These are phyloP conservation scores for Nannochloris sp. DNA, from an alignment of 139 green algal genomes.

Conservation along the genomic window DNA sequence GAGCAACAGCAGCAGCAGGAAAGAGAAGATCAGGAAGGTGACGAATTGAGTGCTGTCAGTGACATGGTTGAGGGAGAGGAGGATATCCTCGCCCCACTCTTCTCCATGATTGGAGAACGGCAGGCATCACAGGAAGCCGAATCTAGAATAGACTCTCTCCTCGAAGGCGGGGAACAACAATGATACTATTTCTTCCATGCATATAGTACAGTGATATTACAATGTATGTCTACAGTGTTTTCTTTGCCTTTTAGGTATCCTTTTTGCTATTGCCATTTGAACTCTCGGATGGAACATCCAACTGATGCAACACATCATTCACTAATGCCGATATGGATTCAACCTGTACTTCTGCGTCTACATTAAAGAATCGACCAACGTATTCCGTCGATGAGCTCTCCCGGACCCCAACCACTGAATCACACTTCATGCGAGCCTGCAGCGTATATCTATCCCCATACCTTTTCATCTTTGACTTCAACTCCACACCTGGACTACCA, in stretches of 20 bases:
- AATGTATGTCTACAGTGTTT: not conserved
- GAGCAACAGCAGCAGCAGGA: no score
- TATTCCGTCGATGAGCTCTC: conserved; percentile 3
- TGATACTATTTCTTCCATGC: no score
- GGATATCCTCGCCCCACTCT: no score
- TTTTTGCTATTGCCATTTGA: conserved; percentile 4
- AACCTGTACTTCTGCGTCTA: conserved; percentile 20
- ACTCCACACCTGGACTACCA: not conserved
- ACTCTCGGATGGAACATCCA: not conserved
- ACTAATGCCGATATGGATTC: not conserved
- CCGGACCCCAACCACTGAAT: conserved; percentile 20
- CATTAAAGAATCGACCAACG: conserved; percentile 38
- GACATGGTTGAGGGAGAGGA: no score
- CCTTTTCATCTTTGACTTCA: conserved; percentile 9
- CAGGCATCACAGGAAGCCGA: no score
- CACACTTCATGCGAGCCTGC: conserved; percentile 14
- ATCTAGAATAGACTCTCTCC: no score
- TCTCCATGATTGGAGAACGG: no score
- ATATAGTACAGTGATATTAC: no score
- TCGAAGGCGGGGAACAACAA: not conserved
- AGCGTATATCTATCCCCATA: conserved; percentile 36
- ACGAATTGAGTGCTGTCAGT: no score
- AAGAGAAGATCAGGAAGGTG: no score
- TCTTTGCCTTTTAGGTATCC: no score
- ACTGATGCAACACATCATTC: not conserved